A percentile compares a stretch with the other conserved stretches of the same genome.
These are phyloP conservation scores for Colletotrichum spaethianum DNA, from an alignment of 2,329 filamentous ascomycete genomes.

Conservation along the genomic window DNA sequence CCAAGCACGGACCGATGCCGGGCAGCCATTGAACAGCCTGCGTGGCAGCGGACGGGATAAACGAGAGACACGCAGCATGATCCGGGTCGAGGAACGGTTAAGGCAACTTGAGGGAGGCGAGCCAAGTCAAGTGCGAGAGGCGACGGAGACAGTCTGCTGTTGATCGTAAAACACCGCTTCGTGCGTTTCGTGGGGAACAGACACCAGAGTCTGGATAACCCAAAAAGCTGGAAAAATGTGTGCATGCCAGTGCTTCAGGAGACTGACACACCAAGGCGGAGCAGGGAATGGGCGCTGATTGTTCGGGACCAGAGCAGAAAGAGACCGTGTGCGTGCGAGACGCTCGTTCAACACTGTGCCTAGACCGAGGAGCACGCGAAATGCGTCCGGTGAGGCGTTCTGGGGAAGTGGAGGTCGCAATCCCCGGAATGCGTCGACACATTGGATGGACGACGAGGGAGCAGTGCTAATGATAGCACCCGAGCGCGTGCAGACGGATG, in stretches of 20 bases:
- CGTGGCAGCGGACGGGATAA: background rate
- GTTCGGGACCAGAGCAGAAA: constrained; percentile 10
- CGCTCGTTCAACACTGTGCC: constrained; percentile 19
- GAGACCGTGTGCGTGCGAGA: constrained; percentile 15
- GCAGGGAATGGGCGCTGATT: constrained; percentile 29
- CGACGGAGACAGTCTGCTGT: constrained; percentile 1
- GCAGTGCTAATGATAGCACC: background rate
- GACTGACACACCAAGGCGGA: background rate
- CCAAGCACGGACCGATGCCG: constrained; percentile 18
- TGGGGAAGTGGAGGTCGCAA: constrained; percentile 19
- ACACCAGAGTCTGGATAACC: constrained; percentile 4
- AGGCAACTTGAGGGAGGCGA: constrained; percentile 6
- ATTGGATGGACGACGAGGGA: constrained; percentile 29
- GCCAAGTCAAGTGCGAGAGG: background rate
- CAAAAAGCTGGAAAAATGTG: constrained; percentile 11
- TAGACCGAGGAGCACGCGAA: constrained; percentile 4
- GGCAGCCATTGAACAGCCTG: constrained; percentile 6
- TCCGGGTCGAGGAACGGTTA: constrained; percentile 25
- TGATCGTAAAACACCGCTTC: background rate
- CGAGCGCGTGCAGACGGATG: background rate
- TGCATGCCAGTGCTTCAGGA: constrained; percentile 21
- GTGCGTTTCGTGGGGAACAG: background rate
- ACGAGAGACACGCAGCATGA: constrained; percentile 24
- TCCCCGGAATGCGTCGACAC: constrained; percentile 19
- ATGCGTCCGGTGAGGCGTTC: constrained; percentile 8